Evolutionary conservation across 352 stramenopile genomes (phyloP), one percentile per base, ranked within the genome.

Genomic region (Pythium sukuiense): DNA sequence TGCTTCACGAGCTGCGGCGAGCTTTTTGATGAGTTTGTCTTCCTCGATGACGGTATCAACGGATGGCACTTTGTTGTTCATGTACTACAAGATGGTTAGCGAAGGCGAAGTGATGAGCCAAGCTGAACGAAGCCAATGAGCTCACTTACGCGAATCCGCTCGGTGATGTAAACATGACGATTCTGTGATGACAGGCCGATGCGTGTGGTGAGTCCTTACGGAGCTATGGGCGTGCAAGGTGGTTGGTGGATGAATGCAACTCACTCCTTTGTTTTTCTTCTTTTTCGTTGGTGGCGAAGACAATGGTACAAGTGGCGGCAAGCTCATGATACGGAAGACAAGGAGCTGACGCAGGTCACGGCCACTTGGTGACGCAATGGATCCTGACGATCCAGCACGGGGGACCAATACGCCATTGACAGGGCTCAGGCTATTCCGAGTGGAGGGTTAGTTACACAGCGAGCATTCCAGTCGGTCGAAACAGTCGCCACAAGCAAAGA

Each of bases 91-190:
- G 13, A 11, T 18, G 18, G 41, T 26, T 6, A 16, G 2, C 59
- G n/a, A 41, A 53, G 9, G 1, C 26, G 71, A 3, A 6, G 6
- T 64, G 35, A 45, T 16, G 45, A 26, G 26, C 3, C 33, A 39
- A 20, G 6, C 20, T 39, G 20, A 55, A 50, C 30, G 16, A 26
- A 59, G 26, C 37, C 26, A 59, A 18, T 16, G 6, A 48, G 32
- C 8, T 35, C 5, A 67, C 76, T 61, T 67, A 91, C 85, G 26
- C 80, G 72, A 9, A 72, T 83, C 16, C 83, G 80, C 61, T 93
- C 85, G 7, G 85, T 93, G 66, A 93, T 92, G 67, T 87, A 90
- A 54, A 93, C 83, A 65, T 88, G 76, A 1, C 81, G 79, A 57
- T 80, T 84, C 81, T 89, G 59, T 20, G 9, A 1, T 26, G 18